phyloP scores from a whole-genome alignment of 352 stramenopile species.

The Phytophthora crassamura region DNA sequence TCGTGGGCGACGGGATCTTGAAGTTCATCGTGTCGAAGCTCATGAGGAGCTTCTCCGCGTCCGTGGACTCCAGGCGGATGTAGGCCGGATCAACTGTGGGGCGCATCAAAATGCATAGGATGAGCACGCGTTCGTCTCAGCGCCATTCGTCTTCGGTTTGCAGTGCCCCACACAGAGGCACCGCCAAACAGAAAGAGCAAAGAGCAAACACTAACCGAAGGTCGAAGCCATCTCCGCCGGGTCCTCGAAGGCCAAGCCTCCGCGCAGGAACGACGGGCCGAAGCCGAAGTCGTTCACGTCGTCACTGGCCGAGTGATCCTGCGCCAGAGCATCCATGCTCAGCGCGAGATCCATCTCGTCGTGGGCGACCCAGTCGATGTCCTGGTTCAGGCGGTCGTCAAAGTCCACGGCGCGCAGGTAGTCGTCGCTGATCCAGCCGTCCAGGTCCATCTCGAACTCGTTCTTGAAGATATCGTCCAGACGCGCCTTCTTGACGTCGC shows the following conservation, averaged over 20 bases:
- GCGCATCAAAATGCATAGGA: conserved; percentile 42
- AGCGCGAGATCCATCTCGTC: conserved; percentile 73
- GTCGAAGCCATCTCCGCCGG: conserved; percentile 61
- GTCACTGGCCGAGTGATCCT: conserved; percentile 39
- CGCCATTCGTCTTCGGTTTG: conserved; percentile 41
- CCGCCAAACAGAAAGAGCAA: conserved; percentile 53
- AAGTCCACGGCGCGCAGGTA: conserved; percentile 78
- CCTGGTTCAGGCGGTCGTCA: conserved; percentile 77
- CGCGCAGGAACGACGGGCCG: conserved; percentile 59
- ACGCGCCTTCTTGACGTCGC: conserved; percentile 40
- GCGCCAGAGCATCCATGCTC: conserved; percentile 53
- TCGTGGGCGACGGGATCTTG: conserved; percentile 80
- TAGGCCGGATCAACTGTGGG: conserved; percentile 60
- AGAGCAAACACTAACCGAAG: conserved; percentile 74
- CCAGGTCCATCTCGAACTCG: conserved; percentile 52
- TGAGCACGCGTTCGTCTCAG: conserved; percentile 49
- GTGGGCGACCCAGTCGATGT: conserved; percentile 84
- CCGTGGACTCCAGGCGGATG: conserved; percentile 53
- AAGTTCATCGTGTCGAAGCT: conserved; percentile 91
- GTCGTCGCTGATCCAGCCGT: conserved; percentile 84
- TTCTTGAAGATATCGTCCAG: conserved; percentile 43
- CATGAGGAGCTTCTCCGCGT: conserved; percentile 87
- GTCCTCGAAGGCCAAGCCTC: conserved; percentile 58
- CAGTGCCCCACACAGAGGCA: conserved; percentile 32
- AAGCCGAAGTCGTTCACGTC: conserved; percentile 78